A percentile compares a stretch with the other conserved stretches of the same genome.
These are phyloP conservation scores for Conticribra weissflogii DNA, from an alignment of 108 stramenopile species.

Conservation along the genomic window DNA sequence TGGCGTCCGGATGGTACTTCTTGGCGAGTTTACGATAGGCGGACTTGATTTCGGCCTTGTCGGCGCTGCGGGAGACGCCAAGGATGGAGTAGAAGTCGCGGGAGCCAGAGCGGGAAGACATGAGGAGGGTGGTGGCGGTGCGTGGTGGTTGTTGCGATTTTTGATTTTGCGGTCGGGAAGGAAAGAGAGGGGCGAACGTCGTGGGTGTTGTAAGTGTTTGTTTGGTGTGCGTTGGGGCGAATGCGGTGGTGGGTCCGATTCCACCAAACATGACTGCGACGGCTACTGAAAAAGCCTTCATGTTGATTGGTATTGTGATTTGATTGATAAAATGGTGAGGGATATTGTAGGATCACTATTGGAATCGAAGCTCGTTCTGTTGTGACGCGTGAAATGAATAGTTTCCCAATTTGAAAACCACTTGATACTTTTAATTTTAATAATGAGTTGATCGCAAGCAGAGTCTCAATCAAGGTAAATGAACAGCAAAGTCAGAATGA, in stretches of 20 bases:
- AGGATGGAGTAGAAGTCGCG: conserved; percentile 86
- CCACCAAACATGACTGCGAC: conserved; percentile 20
- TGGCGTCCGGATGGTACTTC: conserved; percentile 89
- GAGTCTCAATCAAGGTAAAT: no score
- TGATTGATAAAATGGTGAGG: neutral
- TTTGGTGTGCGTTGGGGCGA: conserved; percentile 33
- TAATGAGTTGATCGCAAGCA: no score
- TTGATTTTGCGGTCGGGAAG: no score
- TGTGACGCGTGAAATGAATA: no score
- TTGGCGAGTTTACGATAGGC: conserved; percentile 87
- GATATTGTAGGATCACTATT: no score
- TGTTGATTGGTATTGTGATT: no score
- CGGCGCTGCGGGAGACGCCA: conserved; percentile 70
- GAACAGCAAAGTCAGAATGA: no score
- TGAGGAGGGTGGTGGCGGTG: conserved; percentile 59
- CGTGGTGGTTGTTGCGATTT: conserved; percentile 8
- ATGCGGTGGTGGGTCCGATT: conserved; percentile 31
- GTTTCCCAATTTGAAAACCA: no score
- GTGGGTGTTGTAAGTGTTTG: conserved; percentile 3
- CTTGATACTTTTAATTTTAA: no score
- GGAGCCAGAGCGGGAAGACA: conserved; percentile 68
- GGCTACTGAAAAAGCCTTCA: conserved; percentile 26
- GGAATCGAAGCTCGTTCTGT: no score
- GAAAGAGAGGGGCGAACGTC: conserved; percentile 6
- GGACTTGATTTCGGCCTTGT: conserved; percentile 78